Percentiles rank a stretch among this genome's conserved stretches.
These are phyloP conservation scores for Beta corolliflora DNA, from an alignment of 179 eudicot genomes.

Conservation along the genomic window DNA sequence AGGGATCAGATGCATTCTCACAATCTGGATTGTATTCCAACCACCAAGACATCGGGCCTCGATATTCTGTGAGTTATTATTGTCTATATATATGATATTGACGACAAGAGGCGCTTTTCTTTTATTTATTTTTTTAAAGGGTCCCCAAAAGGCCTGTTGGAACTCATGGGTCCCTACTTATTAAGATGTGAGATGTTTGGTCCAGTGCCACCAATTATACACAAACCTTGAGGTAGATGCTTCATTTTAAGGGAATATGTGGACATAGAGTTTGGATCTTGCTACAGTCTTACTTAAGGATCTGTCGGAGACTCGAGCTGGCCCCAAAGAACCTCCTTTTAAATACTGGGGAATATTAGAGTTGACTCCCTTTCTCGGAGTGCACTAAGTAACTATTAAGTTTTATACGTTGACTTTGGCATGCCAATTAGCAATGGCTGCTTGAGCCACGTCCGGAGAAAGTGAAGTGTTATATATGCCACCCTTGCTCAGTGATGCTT, in stretches of 20 bases:
- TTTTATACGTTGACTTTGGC: neutral
- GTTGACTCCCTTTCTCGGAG: neutral
- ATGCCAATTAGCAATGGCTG: neutral
- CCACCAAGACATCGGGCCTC: constrained; percentile 98
- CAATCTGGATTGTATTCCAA: constrained; percentile 96
- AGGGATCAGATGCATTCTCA: constrained; percentile 94
- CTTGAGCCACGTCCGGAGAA: neutral
- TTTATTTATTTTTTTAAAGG: neutral
- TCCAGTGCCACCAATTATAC: neutral
- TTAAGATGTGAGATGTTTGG: constrained; percentile 10
- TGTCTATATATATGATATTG: neutral
- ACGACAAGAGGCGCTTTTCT: neutral
- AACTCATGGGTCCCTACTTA: constrained; percentile 14
- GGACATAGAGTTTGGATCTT: neutral
- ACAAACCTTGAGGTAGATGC: constrained; percentile 18
- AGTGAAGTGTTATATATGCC: neutral
- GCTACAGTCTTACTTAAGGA: neutral
- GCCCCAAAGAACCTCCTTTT: neutral
- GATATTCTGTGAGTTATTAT: constrained; percentile 72
- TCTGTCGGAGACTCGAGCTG: neutral
- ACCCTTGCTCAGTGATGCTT: neutral
- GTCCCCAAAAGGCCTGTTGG: neutral
- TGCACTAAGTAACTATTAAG: too few relatives aligned
- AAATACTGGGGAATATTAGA: neutral
- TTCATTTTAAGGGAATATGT: neutral